Conservation (phyloP, 208 protist genomes). For the Trypanosoma mega region DNA sequence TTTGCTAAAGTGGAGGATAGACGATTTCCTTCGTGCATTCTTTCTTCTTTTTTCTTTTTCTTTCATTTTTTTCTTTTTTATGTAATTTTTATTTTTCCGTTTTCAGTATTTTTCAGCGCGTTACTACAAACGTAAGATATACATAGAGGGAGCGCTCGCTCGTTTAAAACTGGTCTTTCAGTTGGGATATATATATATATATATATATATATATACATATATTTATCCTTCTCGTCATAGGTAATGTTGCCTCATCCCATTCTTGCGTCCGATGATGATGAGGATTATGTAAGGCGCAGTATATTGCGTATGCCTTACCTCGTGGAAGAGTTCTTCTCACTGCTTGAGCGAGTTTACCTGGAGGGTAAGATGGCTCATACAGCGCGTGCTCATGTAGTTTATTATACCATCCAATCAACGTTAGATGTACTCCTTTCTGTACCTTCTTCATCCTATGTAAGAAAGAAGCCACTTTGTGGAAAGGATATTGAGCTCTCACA, state of each 20-base stretch:
- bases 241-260: slow-evolving; percentile 83
- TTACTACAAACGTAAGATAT: too few species aligned
- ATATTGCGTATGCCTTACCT: slow-evolving; percentile 57
- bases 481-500: slow-evolving; percentile 62
- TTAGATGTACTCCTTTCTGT: slow-evolving; percentile 48
- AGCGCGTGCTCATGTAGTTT: slow-evolving; percentile 39
- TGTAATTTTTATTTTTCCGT: too few species aligned
- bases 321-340: slow-evolving; percentile 66
- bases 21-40: neutral
- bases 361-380: slow-evolving; percentile 46
- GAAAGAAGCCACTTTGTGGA: slow-evolving; percentile 12
- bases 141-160: too few species aligned
- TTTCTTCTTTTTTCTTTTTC: slow-evolving; percentile 13
- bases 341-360: slow-evolving; percentile 62
- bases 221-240: neutral
- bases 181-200: too few species aligned
- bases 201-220: too few species aligned
- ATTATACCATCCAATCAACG: slow-evolving; percentile 64
- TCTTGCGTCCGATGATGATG: slow-evolving; percentile 85
- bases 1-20: neutral
- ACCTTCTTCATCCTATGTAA: slow-evolving; percentile 38
- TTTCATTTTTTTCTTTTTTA: neutral
- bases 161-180: too few species aligned
- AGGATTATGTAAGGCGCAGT: slow-evolving; percentile 68
- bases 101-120: too few species aligned